phyloP scores from a whole-genome alignment of 176 grass and related monocot genomes.

The Puccinellia tenuiflora region DNA sequence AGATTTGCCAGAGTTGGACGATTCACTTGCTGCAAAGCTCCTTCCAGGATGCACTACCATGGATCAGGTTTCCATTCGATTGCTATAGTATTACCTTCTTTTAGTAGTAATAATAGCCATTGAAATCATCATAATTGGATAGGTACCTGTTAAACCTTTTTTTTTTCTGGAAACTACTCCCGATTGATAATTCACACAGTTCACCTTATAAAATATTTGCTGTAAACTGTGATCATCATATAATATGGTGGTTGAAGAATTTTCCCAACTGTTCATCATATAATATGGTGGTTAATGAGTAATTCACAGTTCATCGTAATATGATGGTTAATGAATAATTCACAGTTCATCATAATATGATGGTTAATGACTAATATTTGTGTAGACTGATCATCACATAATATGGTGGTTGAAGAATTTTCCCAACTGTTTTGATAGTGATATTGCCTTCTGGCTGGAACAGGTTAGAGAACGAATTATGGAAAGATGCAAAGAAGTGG shows the following conservation, averaged over 20 bases:
- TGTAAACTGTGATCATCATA: neutral
- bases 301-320: neutral
- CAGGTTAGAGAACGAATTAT: slow-evolving; percentile 82
- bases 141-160: neutral
- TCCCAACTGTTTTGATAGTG: neutral
- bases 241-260: too few species aligned
- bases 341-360: too few species aligned
- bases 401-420: neutral
- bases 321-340: neutral
- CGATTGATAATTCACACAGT: neutral
- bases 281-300: neutral
- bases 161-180: neutral
- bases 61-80: slow-evolving; percentile 53
- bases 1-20: slow-evolving; percentile 74
- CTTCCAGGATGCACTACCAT: slow-evolving; percentile 86
- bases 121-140: neutral
- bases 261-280: too few species aligned
- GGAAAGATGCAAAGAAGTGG: slow-evolving; percentile 80
- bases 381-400: neutral
- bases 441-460: neutral
- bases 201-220: neutral
- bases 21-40: slow-evolving; percentile 72
- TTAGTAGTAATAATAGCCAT: neutral
- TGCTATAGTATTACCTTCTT: neutral
- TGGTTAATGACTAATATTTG: neutral